Base-by-base conservation (phyloP, 2,329 filamentous ascomycete species). In the Macrophomina tecta region DNA sequence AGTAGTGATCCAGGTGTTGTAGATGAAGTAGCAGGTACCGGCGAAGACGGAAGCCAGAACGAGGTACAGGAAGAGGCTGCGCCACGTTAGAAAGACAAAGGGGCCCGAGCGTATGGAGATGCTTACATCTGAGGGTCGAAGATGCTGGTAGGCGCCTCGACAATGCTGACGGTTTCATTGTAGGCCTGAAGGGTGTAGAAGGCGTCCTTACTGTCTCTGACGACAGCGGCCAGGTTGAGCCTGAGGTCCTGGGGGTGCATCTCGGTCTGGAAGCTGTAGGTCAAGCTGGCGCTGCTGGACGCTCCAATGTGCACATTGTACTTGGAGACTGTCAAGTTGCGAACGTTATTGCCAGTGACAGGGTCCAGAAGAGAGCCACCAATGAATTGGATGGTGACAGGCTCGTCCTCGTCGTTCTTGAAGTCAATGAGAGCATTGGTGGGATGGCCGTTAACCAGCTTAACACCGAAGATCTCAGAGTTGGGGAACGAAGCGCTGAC, bases 1-100 rank as follows among this genome's bases (percentile, higher is more conserved):
- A 14, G 93, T 90, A 75, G 93, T 92, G 81, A 99, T 91, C 93
- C 94, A 98, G 75, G 94, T 97, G 84, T 91, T 95, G 88, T 99
- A 99, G 83, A 97, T 93, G 81, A 97, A 97, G 88, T 94, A 97
- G 78, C 91, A 87, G 64, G 90, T 93, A 69, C 91, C 93, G 71
- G 82, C 88, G 78, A 97, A 96, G 70, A 86, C 87, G 69, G 86
- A 89, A 64, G 90, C 84, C 73, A 99, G 91, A 84, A 98, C 90
- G 78, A 97, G 85, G 85, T 98, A 98, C 70, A 99, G 89, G 89
- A 99, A 99, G 83, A 98, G 93, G 78, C 95, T 98, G 70, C 32
- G 32, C 32, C 28, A 4, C 9, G 46, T 66, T 32, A 58, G 30
- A 30, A 40, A 42, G 42, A 11, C 16, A 62, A 45, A 23, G 23